Evolutionary conservation across 2,329 filamentous ascomycete species (phyloP).

Genomic region (Sarocladiaceae sp.): DNA sequence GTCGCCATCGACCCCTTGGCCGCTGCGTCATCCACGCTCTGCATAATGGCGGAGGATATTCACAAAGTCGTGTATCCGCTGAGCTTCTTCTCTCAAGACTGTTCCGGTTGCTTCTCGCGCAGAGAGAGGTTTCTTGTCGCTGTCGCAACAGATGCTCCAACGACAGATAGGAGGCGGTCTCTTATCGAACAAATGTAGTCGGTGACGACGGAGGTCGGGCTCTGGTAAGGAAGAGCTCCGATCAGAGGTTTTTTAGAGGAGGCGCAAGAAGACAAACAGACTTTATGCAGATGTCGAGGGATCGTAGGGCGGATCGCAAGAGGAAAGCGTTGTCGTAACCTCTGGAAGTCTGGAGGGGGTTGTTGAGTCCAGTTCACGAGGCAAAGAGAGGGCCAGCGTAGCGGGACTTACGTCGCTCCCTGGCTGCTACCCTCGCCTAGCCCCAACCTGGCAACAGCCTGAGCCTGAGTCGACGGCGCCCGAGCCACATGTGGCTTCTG

Average conservation of each 20-base stretch:
- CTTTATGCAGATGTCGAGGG: background rate
- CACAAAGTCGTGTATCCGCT: background rate
- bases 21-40: constrained; percentile 9
- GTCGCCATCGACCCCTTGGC: constrained; percentile 27
- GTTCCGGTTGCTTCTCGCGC: background rate
- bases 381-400: constrained; percentile 5
- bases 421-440: background rate
- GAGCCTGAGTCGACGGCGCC: background rate
- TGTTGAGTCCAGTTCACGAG: constrained; percentile 8
- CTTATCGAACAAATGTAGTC: background rate
- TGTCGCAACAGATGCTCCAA: background rate
- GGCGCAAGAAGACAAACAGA: too few relatives aligned
- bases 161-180: background rate
- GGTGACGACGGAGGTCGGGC: background rate
- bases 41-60: constrained; percentile 8
- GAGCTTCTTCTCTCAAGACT: background rate
- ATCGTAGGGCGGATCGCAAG: background rate
- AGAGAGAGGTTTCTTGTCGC: background rate
- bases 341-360: constrained; percentile 7
- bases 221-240: background rate
- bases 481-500: constrained; percentile 13
- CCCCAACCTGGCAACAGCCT: too few relatives aligned
- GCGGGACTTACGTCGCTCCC: constrained; percentile 10
- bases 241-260: too few relatives aligned
- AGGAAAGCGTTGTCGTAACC: background rate